Conservation (phyloP, 192 early-diverging fungal genomes). For the Podila minutissima region DNA sequence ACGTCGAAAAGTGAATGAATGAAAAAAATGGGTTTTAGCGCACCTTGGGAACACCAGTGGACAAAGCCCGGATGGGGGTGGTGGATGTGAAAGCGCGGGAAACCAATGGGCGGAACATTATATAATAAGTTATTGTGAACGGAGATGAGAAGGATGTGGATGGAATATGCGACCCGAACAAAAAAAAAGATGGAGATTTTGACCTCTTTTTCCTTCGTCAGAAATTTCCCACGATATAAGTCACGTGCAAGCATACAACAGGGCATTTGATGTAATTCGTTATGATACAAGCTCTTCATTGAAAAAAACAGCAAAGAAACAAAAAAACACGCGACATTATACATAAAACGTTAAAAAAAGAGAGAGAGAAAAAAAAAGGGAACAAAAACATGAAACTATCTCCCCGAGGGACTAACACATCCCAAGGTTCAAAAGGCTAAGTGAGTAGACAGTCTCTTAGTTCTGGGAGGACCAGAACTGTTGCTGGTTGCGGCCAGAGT, state of each 20-base stretch:
- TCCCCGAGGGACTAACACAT: background rate
- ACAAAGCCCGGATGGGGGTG: conserved; percentile 17
- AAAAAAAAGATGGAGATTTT: background rate
- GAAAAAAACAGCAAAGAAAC: conserved; percentile 15
- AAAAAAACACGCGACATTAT: background rate
- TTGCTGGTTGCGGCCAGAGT: conserved; percentile 47
- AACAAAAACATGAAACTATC: conserved; percentile 6
- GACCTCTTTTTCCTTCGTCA: background rate
- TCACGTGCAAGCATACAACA: no score
- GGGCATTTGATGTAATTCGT: no score
- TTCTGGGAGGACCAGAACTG: conserved; percentile 56
- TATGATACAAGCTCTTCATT: conserved; percentile 10
- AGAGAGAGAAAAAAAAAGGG: background rate
- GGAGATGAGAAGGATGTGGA: conserved; percentile 31
- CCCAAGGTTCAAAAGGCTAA: conserved; percentile 13
- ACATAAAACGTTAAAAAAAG: conserved; percentile 1
- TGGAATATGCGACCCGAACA: background rate
- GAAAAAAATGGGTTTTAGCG: background rate
- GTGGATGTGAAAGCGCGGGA: conserved; percentile 20
- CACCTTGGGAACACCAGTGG: conserved; percentile 48
- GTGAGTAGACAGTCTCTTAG: conserved; percentile 23
- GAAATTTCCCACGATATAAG: background rate
- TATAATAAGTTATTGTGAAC: background rate
- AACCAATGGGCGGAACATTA: conserved; percentile 36
- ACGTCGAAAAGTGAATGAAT: background rate